A percentile compares a stretch with the other conserved stretches of the same genome.
phyloP scores from a whole-genome alignment of 139 green algal genomes.

The Zygnema circumcarinatum region DNA sequence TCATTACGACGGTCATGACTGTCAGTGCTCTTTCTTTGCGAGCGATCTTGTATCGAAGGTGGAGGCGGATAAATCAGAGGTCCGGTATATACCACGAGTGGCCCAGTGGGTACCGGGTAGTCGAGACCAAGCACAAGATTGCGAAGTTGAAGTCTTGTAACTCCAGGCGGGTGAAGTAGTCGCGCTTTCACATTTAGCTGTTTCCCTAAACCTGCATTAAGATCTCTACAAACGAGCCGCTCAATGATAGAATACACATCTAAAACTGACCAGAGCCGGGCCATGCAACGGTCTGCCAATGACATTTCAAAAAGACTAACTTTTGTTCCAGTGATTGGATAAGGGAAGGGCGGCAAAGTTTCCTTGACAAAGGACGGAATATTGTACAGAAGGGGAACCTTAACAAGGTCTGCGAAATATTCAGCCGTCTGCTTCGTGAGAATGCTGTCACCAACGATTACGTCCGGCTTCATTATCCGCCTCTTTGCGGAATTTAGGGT shows the following conservation, averaged over 20 bases:
- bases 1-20: not conserved
- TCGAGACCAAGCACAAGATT: not conserved
- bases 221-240: not conserved
- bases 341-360: not conserved
- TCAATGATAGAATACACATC: not conserved
- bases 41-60: too few relatives aligned
- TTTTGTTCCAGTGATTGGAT: not conserved
- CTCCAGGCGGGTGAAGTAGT: not conserved
- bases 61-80: conserved; percentile 1
- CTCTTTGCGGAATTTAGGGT: not conserved
- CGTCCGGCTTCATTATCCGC: not conserved
- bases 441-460: not conserved
- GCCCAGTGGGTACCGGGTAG: not conserved
- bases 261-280: not conserved
- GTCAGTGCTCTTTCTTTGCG: not conserved
- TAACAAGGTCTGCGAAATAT: not conserved
- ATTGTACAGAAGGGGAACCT: not conserved
- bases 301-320: conserved; percentile 11
- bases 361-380: not conserved
- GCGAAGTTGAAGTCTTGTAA: not conserved
- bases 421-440: not conserved
- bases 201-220: not conserved
- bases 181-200: not conserved
- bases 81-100: not conserved
- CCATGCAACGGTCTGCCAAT: not conserved